Evolutionary conservation across 2,329 filamentous ascomycete species (phyloP), one percentile per base, ranked within the genome.

Genomic region (Camillea tinctor): DNA sequence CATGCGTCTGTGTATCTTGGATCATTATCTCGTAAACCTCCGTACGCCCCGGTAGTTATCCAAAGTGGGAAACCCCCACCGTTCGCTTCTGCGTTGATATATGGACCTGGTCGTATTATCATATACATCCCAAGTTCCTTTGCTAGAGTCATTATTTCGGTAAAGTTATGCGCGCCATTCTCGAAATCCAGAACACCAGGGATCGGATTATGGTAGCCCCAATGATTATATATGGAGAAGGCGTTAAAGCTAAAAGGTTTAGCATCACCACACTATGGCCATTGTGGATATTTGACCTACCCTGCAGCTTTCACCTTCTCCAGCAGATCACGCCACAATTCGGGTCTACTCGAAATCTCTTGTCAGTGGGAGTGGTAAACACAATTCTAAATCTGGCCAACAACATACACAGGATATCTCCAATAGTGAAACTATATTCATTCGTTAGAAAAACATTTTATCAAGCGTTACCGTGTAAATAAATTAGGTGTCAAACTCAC

Each of bases 41-140:
- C 84, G 54, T 85, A 84, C 23, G 77, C 84, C 50, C 85, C 86
- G 0, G 85, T 87, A 0, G 85, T 88, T 5, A 85, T 71, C 84
- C 86, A 89, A 1, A 86, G 74, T 0, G 86, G 84, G 59, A 87
- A 84, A 0, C 86, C 86, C 30, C 87, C 86, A 1, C 81, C 84
- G 62, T 83, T 87, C 2, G 84, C 79, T 68, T 88, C 87, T 1
- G 85, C 86, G 62, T 88, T 89, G 59, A 86, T 80, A 59, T 88
- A 89, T 0, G 85, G 85, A 0, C 86, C 85, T 0, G 85, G 84
- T 0, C 85, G 77, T 1, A 81, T 78, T 24, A 86, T 80, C 48
- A 84, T 77, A 63, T 84, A 85, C 48, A 85, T 72, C 2, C 83
- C 83, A 22, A 84, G 72, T 48, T 82, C 76, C 63, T 84, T 79